phyloP scores from a whole-genome alignment of 2,329 filamentous ascomycete genomes.

The Trichophaea hybrida region DNA sequence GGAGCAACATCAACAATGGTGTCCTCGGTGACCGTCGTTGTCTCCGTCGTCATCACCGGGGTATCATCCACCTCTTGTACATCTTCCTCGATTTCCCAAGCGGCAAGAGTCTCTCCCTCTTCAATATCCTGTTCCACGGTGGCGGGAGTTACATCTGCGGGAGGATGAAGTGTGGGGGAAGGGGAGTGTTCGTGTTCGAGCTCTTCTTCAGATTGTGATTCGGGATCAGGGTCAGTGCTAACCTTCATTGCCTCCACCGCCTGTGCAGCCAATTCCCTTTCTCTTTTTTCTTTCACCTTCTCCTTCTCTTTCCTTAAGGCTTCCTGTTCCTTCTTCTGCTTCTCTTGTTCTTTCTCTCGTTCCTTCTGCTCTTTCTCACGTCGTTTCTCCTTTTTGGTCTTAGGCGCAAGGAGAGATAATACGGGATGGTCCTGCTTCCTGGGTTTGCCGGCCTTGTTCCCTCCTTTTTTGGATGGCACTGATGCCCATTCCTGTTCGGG shows the following conservation, averaged over 20 bases:
- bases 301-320: neutral
- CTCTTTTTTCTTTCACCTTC: slow-evolving; percentile 42
- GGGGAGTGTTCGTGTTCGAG: neutral
- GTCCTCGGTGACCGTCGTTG: neutral
- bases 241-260: slow-evolving; percentile 50
- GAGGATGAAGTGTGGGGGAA: neutral
- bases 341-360: neutral
- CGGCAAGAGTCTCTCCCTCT: neutral
- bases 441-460: neutral
- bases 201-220: neutral
- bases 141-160: neutral
- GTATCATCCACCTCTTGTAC: neutral
- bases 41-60: neutral
- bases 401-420: neutral
- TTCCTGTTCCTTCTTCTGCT: neutral
- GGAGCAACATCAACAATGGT: neutral
- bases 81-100: neutral
- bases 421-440: neutral
- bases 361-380: neutral
- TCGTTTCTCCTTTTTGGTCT: neutral
- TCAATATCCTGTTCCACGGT: neutral
- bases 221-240: slow-evolving; percentile 31
- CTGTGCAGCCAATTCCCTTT: slow-evolving; percentile 42
- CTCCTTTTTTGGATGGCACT: neutral
- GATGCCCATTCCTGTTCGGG: neutral